phyloP scores from a whole-genome alignment of 768 basidiomycete species.

The Tylopilus balloui region DNA sequence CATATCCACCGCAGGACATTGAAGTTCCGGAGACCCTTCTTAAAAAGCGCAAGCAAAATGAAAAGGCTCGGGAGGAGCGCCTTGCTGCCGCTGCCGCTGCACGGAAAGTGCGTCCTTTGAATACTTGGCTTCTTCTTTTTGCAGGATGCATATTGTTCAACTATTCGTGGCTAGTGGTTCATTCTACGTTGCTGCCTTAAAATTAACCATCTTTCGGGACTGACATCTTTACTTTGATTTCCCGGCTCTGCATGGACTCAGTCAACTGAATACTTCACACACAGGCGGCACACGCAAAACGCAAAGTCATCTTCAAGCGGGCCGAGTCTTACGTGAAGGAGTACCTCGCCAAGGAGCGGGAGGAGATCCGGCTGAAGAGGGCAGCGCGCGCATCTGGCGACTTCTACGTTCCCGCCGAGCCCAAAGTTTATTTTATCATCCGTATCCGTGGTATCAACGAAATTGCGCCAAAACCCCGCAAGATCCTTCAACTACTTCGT shows the following conservation, averaged over 20 bases:
- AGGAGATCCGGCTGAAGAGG: constrained; percentile 93
- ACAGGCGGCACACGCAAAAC: constrained; percentile 85
- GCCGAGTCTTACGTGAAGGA: constrained; percentile 98
- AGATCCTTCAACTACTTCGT: constrained; percentile 97
- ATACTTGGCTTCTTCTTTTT: constrained; percentile 16
- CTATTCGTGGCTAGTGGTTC: constrained; percentile 65
- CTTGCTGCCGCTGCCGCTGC: constrained; percentile 77
- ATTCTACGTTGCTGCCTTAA: constrained; percentile 68
- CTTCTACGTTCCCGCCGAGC: constrained; percentile 95
- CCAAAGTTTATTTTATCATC: constrained; percentile 97
- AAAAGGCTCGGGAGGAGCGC: constrained; percentile 93
- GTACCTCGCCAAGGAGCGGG: constrained; percentile 87
- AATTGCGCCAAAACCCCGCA: constrained; percentile 98
- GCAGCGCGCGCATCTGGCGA: constrained; percentile 88
- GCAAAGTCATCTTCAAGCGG: constrained; percentile 98
- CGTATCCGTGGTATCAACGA: constrained; percentile 99
- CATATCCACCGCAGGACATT: constrained; percentile 53
- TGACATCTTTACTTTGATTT: constrained; percentile 33
- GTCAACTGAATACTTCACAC: constrained; percentile 9
- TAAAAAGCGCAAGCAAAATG: constrained; percentile 98
- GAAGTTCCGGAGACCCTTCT: constrained; percentile 99
- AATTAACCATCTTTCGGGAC: constrained; percentile 86
- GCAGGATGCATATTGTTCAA: constrained; percentile 83
- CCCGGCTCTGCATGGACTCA: constrained; percentile 2
- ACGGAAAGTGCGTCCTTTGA: constrained; percentile 66